Percentiles rank a stretch among this genome's conserved stretches.
phyloP scores from a whole-genome alignment of 2,329 filamentous ascomycete genomes.

The Ceratocystis lukuohia region DNA sequence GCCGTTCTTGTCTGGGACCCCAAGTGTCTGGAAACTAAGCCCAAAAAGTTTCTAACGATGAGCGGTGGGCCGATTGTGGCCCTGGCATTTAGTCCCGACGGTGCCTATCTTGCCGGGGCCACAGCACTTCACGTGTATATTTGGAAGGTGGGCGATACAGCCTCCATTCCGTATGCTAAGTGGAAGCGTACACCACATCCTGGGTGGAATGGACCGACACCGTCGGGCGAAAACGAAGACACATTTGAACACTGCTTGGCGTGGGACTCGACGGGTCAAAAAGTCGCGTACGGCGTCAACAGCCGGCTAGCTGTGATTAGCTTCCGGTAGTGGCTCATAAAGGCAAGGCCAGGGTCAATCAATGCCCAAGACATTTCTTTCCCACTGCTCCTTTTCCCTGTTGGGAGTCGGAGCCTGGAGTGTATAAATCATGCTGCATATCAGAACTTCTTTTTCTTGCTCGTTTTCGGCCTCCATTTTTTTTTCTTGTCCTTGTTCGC shows the following conservation, averaged over 20 bases:
- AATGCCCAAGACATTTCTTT: no score
- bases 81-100: slow-evolving; percentile 49
- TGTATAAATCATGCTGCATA: slow-evolving; percentile 10
- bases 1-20: slow-evolving; percentile 51
- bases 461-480: background rate
- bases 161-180: slow-evolving; percentile 41
- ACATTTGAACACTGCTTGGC: slow-evolving; percentile 48
- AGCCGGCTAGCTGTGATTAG: slow-evolving; percentile 42
- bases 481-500: background rate
- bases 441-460: slow-evolving; percentile 1
- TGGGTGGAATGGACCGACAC: slow-evolving; percentile 45
- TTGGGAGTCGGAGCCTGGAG: background rate
- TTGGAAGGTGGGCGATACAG: slow-evolving; percentile 49
- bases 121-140: slow-evolving; percentile 46
- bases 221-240: slow-evolving; percentile 38
- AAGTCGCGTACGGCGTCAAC: slow-evolving; percentile 50
- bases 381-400: background rate
- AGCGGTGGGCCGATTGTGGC: slow-evolving; percentile 40
- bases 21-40: slow-evolving; percentile 39
- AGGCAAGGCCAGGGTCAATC: no score
- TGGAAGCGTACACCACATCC: slow-evolving; percentile 44
- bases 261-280: slow-evolving; percentile 50
- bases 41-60: slow-evolving; percentile 49
- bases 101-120: slow-evolving; percentile 48
- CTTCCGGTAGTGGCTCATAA: slow-evolving; percentile 27